Evolutionary conservation across 2,329 filamentous ascomycete species (phyloP).

Genomic region (Botrytis fragariae): DNA sequence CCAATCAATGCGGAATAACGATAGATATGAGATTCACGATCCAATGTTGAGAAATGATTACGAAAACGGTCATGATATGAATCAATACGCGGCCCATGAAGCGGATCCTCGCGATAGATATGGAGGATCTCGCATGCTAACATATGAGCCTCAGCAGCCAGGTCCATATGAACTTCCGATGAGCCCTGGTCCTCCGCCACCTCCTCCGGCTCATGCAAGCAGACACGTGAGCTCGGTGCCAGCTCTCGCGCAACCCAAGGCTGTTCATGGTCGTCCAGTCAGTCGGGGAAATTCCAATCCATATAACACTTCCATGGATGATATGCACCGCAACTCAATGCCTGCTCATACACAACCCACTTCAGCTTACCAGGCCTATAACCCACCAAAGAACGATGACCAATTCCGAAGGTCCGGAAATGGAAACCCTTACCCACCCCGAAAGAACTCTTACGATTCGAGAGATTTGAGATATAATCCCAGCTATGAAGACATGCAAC

Average conservation of each 20-base stretch:
- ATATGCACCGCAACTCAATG: conserved; percentile 31
- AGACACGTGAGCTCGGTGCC: conserved; percentile 29
- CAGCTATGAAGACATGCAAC: conserved; percentile 46
- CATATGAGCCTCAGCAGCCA: conserved; percentile 35
- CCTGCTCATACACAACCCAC: conserved; percentile 31
- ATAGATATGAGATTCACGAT: conserved; percentile 35
- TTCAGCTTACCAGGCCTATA: conserved; percentile 34
- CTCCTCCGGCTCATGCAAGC: conserved; percentile 37
- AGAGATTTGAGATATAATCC: conserved; percentile 38
- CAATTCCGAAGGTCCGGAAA: conserved; percentile 29
- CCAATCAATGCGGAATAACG: conserved; percentile 26
- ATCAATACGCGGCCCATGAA: conserved; percentile 7
- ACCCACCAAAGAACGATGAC: conserved; percentile 30
- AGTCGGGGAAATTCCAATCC: conserved; percentile 22
- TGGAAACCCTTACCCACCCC: conserved; percentile 32
- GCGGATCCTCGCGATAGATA: conserved; percentile 31
- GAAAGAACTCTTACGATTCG: conserved; percentile 39
- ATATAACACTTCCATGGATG: conserved; percentile 28
- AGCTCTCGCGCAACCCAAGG: conserved; percentile 20
- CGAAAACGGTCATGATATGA: conserved; percentile 27
- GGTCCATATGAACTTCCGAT: conserved; percentile 34
- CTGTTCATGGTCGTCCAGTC: conserved; percentile 12
- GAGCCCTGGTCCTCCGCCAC: conserved; percentile 39
- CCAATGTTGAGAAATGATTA: conserved; percentile 29
- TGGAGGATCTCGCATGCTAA: conserved; percentile 24